Percentiles rank a stretch among this genome's conserved stretches.
These are phyloP conservation scores for Coemansia sp. DNA, from an alignment of 192 early-diverging fungal genomes.

Conservation along the genomic window DNA sequence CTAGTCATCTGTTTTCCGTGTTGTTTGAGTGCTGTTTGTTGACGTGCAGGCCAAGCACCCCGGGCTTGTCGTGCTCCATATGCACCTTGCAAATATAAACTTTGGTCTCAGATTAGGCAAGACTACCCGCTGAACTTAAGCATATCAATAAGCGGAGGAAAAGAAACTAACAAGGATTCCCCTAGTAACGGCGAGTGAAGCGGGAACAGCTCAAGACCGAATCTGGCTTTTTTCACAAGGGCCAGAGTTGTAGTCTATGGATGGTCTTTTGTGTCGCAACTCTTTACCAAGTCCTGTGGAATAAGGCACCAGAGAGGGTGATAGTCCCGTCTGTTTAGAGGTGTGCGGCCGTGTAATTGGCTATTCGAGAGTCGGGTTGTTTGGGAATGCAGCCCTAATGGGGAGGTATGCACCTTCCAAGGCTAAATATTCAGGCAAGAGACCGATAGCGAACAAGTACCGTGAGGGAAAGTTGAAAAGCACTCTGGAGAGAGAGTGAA, in stretches of 20 bases:
- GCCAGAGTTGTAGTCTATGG: conserved; percentile 63
- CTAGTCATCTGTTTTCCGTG: not conserved
- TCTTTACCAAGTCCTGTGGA: conserved; percentile 62
- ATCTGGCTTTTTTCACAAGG: conserved; percentile 18
- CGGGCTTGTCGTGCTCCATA: not conserved
- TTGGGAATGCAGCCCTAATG: conserved; percentile 73
- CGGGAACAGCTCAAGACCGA: conserved; percentile 71
- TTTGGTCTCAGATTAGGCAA: conserved; percentile 61
- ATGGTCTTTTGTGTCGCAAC: conserved; percentile 44
- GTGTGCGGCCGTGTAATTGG: conserved; percentile 5
- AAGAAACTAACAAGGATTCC: conserved; percentile 80
- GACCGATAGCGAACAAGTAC: conserved; percentile 88
- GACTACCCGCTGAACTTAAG: conserved; percentile 77
- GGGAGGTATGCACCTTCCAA: conserved; percentile 79
- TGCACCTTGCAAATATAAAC: not conserved
- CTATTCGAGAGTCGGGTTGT: conserved; percentile 66
- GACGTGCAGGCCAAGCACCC: not conserved
- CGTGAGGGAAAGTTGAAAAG: conserved; percentile 86
- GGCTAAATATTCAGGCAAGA: conserved; percentile 79
- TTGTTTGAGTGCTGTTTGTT: not conserved
- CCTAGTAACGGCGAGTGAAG: conserved; percentile 77
- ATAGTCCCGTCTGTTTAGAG: conserved; percentile 61
- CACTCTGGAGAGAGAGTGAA: conserved; percentile 82
- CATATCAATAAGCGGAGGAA: conserved; percentile 83
- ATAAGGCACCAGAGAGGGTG: conserved; percentile 72